Base-by-base conservation (phyloP, 164 flowering plant species). In the Taxillus chinensis region DNA sequence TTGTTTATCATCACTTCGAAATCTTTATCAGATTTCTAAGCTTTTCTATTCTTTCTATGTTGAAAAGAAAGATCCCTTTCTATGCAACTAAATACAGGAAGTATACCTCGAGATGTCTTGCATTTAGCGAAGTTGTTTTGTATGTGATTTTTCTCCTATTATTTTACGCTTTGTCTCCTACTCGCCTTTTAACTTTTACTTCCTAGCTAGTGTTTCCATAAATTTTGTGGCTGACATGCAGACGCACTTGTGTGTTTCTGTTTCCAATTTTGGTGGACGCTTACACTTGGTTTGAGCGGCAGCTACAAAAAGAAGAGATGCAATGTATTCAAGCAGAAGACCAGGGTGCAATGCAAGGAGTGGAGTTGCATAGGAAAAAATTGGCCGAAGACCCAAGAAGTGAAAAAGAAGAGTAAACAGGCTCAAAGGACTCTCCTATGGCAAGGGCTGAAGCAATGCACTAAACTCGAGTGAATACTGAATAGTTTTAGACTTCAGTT, bases 211-310 rank as follows among this genome's bases (percentile, higher is more conserved):
- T n/a, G n/a, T n/a, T n/a, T n/a, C n/a, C n/a, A 12, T 38, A 6
- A 48, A 27, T 39, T 46, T 27, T 61, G 63, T 60, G 41, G 27
- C 38, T 27, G 54, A 54, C 58, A 55, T 13, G 38, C 12, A 17
- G 37, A n/a, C n/a, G n/a, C 7, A 14, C 2, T 46, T n/a, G n/a
- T 39, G 7, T 55, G 42, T 42, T 65, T 9, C 3, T 10, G 7
- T 48, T 51, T 74, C 14, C 84, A 93, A 96, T 93, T 70, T 95
- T 96, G 99, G 96, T 91, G 37, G 97, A 95, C 82, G 99, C 97
- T 3, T 96, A 95, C 68, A 95, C 97, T 14, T 95, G 99, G 96
- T 95, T 95, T 70, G 99, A 95, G 63, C 69, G 96, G 39, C 97
- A 93, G 70, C 92, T 85, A 63, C 95, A 89, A 67, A 97, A 95